phyloP scores from a whole-genome alignment of 1,139 yeast genomes.

The Meyerozyma guilliermondii region DNA sequence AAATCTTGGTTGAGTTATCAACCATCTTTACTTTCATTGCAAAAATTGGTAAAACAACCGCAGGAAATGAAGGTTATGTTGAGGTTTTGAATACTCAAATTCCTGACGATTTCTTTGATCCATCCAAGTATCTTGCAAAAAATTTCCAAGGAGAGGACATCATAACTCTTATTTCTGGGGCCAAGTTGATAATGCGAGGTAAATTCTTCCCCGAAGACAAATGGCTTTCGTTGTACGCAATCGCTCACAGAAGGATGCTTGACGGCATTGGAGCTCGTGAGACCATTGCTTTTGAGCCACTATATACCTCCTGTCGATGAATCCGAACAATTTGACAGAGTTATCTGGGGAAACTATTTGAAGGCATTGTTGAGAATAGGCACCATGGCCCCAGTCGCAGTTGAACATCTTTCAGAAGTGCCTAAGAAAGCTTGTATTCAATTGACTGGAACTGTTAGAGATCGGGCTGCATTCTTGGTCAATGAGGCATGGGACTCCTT shows the following conservation, averaged over 20 bases:
- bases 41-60: slow-evolving; percentile 43
- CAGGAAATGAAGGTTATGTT: slow-evolving; percentile 41
- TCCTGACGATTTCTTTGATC: slow-evolving; percentile 29
- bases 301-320: slow-evolving; percentile 52
- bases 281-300: slow-evolving; percentile 48
- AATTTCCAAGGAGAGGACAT: slow-evolving; percentile 39
- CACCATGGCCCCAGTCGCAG: slow-evolving; percentile 52
- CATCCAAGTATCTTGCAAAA: slow-evolving; percentile 27
- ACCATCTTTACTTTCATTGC: slow-evolving; percentile 55
- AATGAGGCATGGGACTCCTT: slow-evolving; percentile 68
- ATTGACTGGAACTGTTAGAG: slow-evolving; percentile 62
- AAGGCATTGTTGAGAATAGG: slow-evolving; percentile 51
- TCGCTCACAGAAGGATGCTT: slow-evolving; percentile 59
- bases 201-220: slow-evolving; percentile 60
- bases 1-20: slow-evolving; percentile 65
- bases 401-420: slow-evolving; percentile 63
- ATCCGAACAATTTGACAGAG: slow-evolving; percentile 47
- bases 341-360: slow-evolving; percentile 63
- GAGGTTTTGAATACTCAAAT: slow-evolving; percentile 23
- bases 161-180: slow-evolving; percentile 46
- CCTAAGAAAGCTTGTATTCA: slow-evolving; percentile 68
- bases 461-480: slow-evolving; percentile 52
- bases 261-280: slow-evolving; percentile 52
- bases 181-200: slow-evolving; percentile 53
- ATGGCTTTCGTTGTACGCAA: slow-evolving; percentile 65